These are phyloP conservation scores for Cornus controversa DNA, from an alignment of 148 eudicot species.

Conservation along the genomic window DNA sequence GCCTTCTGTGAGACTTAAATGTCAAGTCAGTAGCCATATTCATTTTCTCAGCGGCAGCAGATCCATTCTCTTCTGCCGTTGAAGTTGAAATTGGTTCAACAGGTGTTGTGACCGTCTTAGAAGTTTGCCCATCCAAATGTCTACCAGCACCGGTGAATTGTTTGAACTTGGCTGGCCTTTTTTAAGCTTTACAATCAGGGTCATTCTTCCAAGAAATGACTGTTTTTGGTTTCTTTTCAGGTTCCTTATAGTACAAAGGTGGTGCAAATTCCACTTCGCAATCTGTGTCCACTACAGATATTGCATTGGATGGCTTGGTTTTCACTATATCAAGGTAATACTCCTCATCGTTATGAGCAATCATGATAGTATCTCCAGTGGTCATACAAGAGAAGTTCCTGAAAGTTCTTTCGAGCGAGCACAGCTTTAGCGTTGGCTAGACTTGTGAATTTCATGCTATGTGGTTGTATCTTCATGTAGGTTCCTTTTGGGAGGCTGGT, in stretches of 20 bases:
- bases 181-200: background rate
- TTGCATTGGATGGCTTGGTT: constrained; percentile 12
- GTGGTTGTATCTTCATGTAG: constrained; percentile 22
- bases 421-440: constrained; percentile 3
- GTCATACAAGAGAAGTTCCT: constrained; percentile 14
- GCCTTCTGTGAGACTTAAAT: no score
- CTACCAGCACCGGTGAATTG: constrained; percentile 11
- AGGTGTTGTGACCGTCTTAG: no score
- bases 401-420: constrained; percentile 14
- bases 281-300: constrained; percentile 13
- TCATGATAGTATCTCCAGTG: constrained; percentile 16
- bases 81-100: background rate
- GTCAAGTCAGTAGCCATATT: no score
- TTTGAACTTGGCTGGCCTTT: constrained; percentile 8
- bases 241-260: constrained; percentile 23
- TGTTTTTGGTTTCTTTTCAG: constrained; percentile 14
- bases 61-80: background rate
- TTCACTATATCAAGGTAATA: constrained; percentile 12
- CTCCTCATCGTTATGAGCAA: constrained; percentile 3
- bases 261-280: constrained; percentile 19
- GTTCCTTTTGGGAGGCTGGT: constrained; percentile 7
- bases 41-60: background rate
- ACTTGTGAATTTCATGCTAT: constrained; percentile 6
- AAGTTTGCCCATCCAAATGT: constrained; percentile 11
- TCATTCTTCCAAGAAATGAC: background rate